Percentiles rank a stretch among this genome's conserved stretches.
phyloP scores from a whole-genome alignment of 2,329 filamentous ascomycete species.

The Cryphonectria radicalis region DNA sequence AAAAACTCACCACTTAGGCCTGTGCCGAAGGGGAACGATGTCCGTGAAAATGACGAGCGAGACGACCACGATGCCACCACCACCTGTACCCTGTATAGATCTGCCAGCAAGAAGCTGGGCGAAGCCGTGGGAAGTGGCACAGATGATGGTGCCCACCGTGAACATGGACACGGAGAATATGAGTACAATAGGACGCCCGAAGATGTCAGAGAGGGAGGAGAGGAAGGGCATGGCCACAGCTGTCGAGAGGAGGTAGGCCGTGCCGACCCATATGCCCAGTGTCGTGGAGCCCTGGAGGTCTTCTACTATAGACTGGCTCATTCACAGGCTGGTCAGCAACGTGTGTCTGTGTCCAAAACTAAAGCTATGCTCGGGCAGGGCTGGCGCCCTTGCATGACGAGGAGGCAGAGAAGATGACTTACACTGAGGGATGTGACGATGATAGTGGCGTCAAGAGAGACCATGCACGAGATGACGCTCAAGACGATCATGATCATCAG shows the following conservation, averaged over 20 bases:
- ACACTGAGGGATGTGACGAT: slow-evolving; percentile 32
- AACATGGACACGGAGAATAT: slow-evolving; percentile 46
- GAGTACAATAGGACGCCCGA: slow-evolving; percentile 41
- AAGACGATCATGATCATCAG: slow-evolving; percentile 33
- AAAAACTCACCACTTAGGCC: slow-evolving; percentile 37
- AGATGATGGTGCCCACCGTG: slow-evolving; percentile 46
- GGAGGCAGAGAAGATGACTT: neutral
- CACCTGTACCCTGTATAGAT: slow-evolving; percentile 46
- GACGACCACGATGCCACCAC: slow-evolving; percentile 47
- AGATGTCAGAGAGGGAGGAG: slow-evolving; percentile 41
- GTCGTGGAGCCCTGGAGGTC: slow-evolving; percentile 35
- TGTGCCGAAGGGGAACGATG: slow-evolving; percentile 46
- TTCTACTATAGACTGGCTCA: slow-evolving; percentile 33
- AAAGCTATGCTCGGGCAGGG: no score
- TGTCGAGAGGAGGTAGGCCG: slow-evolving; percentile 36
- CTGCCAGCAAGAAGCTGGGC: slow-evolving; percentile 43
- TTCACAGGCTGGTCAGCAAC: slow-evolving; percentile 1
- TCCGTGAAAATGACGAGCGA: slow-evolving; percentile 47
- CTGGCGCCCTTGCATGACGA: neutral
- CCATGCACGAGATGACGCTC: slow-evolving; percentile 32
- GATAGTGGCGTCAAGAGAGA: slow-evolving; percentile 32
- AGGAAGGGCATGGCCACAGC: slow-evolving; percentile 38
- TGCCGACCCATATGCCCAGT: slow-evolving; percentile 38
- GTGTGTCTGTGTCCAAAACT: neutral
- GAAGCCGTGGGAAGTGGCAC: slow-evolving; percentile 41